A percentile compares a stretch with the other conserved stretches of the same genome.
phyloP scores from a whole-genome alignment of 441 rosid species.

The Metrosideros polymorpha region DNA sequence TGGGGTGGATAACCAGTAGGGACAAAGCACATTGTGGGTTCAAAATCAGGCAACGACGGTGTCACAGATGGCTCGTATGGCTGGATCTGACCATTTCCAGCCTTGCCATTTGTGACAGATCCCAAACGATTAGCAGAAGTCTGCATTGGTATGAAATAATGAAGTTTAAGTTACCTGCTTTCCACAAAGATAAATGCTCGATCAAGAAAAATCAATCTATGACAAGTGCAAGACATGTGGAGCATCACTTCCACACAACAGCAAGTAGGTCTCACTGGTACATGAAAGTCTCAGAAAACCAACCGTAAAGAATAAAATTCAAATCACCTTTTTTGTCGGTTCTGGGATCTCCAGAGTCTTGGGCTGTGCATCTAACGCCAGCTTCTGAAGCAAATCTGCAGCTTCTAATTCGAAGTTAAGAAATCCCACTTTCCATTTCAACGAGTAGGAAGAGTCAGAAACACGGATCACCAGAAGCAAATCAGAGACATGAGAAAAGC shows the following conservation, averaged over 20 bases:
- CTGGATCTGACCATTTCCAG: conserved; percentile 46
- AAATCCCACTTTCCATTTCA: conserved; percentile 4
- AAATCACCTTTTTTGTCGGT: conserved; percentile 57
- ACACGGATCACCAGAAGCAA: not conserved
- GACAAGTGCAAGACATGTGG: not conserved
- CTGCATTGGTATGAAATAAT: conserved; percentile 7
- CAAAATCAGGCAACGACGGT: conserved; percentile 44
- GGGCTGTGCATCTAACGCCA: conserved; percentile 54
- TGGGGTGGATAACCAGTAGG: conserved; percentile 40
- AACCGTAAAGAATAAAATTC: not conserved
- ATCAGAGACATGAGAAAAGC: not conserved
- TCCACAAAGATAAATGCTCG: not conserved
- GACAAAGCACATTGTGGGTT: conserved; percentile 45
- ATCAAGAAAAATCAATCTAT: not conserved
- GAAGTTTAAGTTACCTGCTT: not conserved
- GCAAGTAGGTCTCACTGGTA: not conserved
- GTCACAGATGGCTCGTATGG: conserved; percentile 49
- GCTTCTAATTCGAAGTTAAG: conserved; percentile 56
- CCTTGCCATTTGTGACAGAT: conserved; percentile 25
- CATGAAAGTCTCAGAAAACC: not conserved
- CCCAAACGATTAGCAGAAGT: conserved; percentile 51
- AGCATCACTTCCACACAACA: not conserved
- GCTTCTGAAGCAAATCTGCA: conserved; percentile 75
- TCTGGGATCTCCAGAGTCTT: conserved; percentile 69
- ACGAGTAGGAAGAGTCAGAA: not conserved